Base-by-base conservation (phyloP, 2,329 filamentous ascomycete species). In the Stachybotrys chartarum region DNA sequence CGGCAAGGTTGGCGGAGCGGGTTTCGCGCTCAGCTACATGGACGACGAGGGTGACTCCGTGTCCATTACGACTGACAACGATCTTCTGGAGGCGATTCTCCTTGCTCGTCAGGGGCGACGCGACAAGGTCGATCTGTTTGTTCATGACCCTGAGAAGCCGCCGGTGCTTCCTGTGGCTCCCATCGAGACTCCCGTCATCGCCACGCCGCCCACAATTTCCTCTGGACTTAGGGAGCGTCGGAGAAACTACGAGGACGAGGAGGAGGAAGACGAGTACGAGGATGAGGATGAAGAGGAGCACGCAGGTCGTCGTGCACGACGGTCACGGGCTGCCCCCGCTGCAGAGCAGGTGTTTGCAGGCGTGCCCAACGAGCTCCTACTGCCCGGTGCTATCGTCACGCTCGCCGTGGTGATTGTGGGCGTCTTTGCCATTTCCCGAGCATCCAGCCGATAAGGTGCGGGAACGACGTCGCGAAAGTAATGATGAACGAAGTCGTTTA, bases 21-120 rank as follows among this genome's bases (percentile, higher is more conserved):
- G 94, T 7, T 99, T 93, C 66, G 94, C 93, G 31, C 78, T 99
- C 58, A 96, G 91, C 77, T 99, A 97, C 68, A 78, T 97, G 62
- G 94, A 99, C 69, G 93, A 97, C 64, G 94, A 99, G 68, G 93
- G 94, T 55, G 94, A 99, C 69, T 92, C 90, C 1, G 91, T 99
- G 16, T 96, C 92, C 46, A 96, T 99, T 69, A 99, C 94, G 11
- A 96, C 93, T 0, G 91, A 97, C 67, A 87, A 93, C 61, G 94
- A 99, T 68, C 81, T 99, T 47, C 75, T 94, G 2, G 94, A 99
- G 72, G 91, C 94, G 1, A 90, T 99, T 61, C 79, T 86, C 18
- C 81, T 97, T 31, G 90, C 93, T 5, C 87, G 90, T 57, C 85
- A 88, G 56, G 81, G 83, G 50, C 84, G 79, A 62, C 86, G 85